Percentiles rank a stretch among this genome's conserved stretches.
Evolutionary conservation across 1,284 basidiomycete species (phyloP).

Genomic region (Melampsora abietis-canadensis): DNA sequence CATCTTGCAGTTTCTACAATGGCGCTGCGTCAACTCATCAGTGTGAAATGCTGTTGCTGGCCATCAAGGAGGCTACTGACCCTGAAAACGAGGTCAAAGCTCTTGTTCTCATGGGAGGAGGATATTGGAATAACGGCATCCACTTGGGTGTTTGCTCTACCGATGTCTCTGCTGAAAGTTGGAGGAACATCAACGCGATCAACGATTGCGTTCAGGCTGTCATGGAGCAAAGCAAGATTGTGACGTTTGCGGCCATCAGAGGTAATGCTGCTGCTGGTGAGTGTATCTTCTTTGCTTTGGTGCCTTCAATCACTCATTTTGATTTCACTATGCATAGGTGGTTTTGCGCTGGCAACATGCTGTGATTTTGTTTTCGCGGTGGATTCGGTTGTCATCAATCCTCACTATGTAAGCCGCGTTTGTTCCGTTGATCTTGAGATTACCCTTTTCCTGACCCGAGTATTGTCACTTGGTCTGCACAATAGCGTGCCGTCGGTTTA

Average conservation of each 20-base stretch:
- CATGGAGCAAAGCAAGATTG: slow-evolving; percentile 54
- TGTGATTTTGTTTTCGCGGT: slow-evolving; percentile 55
- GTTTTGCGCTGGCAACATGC: slow-evolving; percentile 56
- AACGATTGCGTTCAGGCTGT: slow-evolving; percentile 55
- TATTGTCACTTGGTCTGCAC: slow-evolving; percentile 55
- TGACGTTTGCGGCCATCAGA: slow-evolving; percentile 56
- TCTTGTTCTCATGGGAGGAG: slow-evolving; percentile 33
- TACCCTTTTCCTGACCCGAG: slow-evolving; percentile 48
- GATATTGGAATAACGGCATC: slow-evolving; percentile 58
- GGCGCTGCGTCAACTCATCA: slow-evolving; percentile 56
- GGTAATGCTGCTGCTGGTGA: slow-evolving; percentile 57
- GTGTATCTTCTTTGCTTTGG: background rate
- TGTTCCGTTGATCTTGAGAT: background rate
- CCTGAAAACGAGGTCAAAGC: slow-evolving; percentile 49
- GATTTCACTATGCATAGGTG: slow-evolving; percentile 46
- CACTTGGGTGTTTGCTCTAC: slow-evolving; percentile 50
- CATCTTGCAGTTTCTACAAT: slow-evolving; percentile 49
- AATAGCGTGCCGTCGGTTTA: slow-evolving; percentile 45
- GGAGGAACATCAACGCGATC: slow-evolving; percentile 58
- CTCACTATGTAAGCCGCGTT: slow-evolving; percentile 55
- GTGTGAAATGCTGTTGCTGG: slow-evolving; percentile 54
- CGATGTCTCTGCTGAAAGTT: slow-evolving; percentile 56
- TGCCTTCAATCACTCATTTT: background rate
- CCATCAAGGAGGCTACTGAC: slow-evolving; percentile 53
- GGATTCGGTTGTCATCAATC: slow-evolving; percentile 56